Conservation (phyloP, 768 basidiomycete species). For the Collybia nuda region DNA sequence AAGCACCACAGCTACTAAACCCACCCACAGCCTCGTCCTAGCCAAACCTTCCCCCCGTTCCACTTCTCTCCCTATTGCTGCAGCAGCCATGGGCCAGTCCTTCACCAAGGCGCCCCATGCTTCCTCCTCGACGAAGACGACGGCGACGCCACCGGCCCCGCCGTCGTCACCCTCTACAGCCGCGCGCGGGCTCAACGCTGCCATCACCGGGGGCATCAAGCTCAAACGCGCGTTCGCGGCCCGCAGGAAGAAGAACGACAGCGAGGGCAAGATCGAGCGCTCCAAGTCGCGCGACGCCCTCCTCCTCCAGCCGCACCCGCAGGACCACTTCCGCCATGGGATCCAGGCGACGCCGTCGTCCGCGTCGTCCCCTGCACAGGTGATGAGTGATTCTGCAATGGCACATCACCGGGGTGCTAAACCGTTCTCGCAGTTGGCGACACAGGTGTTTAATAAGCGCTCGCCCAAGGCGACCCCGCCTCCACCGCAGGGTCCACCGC, state of each 20-base stretch:
- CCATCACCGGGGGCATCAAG: conserved; percentile 45
- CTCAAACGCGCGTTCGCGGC: conserved; percentile 59
- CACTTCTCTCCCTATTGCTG: conserved; percentile 15
- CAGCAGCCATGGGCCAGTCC: conserved; percentile 36
- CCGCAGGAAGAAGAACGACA: conserved; percentile 48
- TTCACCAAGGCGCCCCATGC: conserved; percentile 24
- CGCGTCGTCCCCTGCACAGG: conserved; percentile 21
- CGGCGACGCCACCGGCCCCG: conserved; percentile 11
- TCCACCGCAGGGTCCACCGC: conserved; percentile 7
- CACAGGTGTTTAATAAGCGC: conserved; percentile 40
- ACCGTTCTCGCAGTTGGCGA: conserved; percentile 41
- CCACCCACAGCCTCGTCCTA: conserved; percentile 17
- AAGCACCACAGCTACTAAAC: conserved; percentile 5
- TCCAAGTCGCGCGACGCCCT: conserved; percentile 9
- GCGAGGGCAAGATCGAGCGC: conserved; percentile 39
- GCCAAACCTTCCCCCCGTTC: conserved; percentile 15
- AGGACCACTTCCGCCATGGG: conserved; percentile 1
- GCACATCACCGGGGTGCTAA: conserved; percentile 20
- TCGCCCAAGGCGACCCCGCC: conserved; percentile 4
- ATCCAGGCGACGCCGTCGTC: conserved; percentile 24
- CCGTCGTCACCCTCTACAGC: conserved; percentile 20
- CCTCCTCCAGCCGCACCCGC: not conserved
- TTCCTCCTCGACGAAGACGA: too few relatives aligned
- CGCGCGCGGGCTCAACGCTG: conserved; percentile 33
- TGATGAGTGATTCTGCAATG: conserved; percentile 9